Evolutionary conservation across 2,329 filamentous ascomycete genomes (phyloP), one percentile per base, ranked within the genome.

Genomic region (Curvularia spicifera): DNA sequence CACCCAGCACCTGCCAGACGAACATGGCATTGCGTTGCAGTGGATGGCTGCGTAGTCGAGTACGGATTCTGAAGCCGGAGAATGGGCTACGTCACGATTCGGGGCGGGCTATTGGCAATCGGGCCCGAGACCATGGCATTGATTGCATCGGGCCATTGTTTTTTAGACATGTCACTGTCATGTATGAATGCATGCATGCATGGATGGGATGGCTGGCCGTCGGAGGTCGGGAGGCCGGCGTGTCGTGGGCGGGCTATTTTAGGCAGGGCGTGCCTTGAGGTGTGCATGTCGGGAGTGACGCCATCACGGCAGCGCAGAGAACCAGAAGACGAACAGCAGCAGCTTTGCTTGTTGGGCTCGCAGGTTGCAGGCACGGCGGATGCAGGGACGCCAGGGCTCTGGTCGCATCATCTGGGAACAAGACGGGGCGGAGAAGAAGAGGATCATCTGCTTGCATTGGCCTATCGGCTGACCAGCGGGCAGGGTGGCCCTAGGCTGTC

Each of bases 381-480:
- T 73, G 73, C 73, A 76, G 73, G 73, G 71, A 65, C 70, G 65
- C 59, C 59, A 50, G 57, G 54, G 52, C 56, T 53, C 58, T 61
- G 60, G 57, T 59, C 63, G 60, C 61, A 65, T 49, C 63, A 47
- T 29, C 26, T 46, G 44, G 15, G 15, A 29, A 31, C 62, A 59
- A 59, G 63, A 60, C 59, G 62, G 67, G 69, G 65, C 61, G 66
- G 62, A 63, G 65, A 66, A 64, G 66, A 64, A 69, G 59, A 64
- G 65, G 66, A 66, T 69, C 64, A 66, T 63, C 60, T 71, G 63
- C 52, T 60, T 60, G 66, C 61, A 75, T 75, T 74, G 73, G 60
- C 73, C 71, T 73, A 76, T 76, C 71, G 67, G 67, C 59, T 64
- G 61, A 62, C 55, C 65, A 66, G 65, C 63, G 61, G 60, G 59